Percentiles rank a stretch among this genome's conserved stretches.
phyloP scores from a whole-genome alignment of 139 green algal genomes.

The Penium margaritaceum region DNA sequence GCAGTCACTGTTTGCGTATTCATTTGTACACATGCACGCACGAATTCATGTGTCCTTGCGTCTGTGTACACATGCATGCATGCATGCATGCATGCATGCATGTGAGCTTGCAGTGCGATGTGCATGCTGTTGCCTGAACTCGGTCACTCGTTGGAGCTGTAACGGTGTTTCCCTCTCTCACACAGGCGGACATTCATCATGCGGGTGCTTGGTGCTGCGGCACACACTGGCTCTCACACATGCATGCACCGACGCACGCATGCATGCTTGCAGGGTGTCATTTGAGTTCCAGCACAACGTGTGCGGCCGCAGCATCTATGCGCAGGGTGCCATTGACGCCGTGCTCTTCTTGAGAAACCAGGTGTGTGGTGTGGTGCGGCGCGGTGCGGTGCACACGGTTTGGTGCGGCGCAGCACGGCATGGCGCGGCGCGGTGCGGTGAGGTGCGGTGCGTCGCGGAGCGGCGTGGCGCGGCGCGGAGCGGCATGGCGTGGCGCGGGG shows the following conservation, averaged over 20 bases:
- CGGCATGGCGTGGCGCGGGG: too few species aligned
- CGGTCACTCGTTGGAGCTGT: not conserved
- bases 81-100: not conserved
- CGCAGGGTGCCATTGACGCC: conserved; percentile 92
- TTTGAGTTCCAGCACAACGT: conserved; percentile 99
- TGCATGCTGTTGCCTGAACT: too few species aligned
- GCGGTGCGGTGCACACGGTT: conserved; percentile 4
- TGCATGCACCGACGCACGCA: not conserved
- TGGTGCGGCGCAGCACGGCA: too few species aligned
- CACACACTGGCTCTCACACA: not conserved
- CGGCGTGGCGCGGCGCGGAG: too few species aligned
- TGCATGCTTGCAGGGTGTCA: conserved; percentile 51
- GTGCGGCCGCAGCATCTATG: conserved; percentile 80
- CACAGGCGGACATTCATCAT: too few species aligned
- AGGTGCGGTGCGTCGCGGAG: too few species aligned
- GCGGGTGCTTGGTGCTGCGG: too few species aligned
- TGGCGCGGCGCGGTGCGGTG: too few species aligned
- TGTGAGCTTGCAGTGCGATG: too few species aligned
- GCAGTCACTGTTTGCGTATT: too few species aligned
- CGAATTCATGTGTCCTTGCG: not conserved
- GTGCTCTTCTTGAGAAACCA: conserved; percentile 68
- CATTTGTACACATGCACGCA: too few species aligned
- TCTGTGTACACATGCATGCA: not conserved
- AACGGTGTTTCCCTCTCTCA: not conserved
- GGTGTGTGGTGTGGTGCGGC: not conserved